Evolutionary conservation across 129 eudicot genomes (phyloP), one percentile per base, ranked within the genome.

Genomic region (Deinandra increscens): DNA sequence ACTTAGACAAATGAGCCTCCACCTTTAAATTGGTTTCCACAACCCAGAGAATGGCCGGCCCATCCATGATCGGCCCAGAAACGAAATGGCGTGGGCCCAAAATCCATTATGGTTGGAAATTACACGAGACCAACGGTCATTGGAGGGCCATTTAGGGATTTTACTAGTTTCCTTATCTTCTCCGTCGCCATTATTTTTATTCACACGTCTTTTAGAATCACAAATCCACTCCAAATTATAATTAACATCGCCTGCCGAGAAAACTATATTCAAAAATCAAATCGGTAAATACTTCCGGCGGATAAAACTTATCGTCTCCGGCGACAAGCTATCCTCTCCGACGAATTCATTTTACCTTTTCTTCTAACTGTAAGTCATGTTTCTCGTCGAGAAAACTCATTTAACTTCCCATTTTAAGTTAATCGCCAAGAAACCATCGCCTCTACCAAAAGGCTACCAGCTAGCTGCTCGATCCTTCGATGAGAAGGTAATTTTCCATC

Each of bases 371-470:
- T 65, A 51, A 23, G 54, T 20, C 74, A 81, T 81, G 82, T 81
- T 77, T 81, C 82, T 81, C 3, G 78, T 69, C 22, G 80, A 81
- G 18, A 81, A 78, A 81, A 38, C 81, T 60, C 70, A 49, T 39
- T 29, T 76, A 50, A 79, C 80, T 22, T 73, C 82, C 3, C 80
- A 62, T 23, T 73, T 81, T 29, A 79, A 68, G 29, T 17, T 79
- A 20, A 62, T 64, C 80, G 41, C 64, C 9, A 81, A 81, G 29
- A 71, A 68, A 56, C 15, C 76, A 0, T 38, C 74, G 5, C 43
- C 19, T 63, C 23, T 26, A 5, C 33, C 71, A 6, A 62, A 72
- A 50, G 18, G 18, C 51, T 77, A 60, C 19, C 77, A 77, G 37
- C 70, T 54, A 53, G 37, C 75, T 0, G 69, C 73, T 56, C 59